Evolutionary conservation across 1,284 basidiomycete species (phyloP).

Genomic region (Grifola frondosa): DNA sequence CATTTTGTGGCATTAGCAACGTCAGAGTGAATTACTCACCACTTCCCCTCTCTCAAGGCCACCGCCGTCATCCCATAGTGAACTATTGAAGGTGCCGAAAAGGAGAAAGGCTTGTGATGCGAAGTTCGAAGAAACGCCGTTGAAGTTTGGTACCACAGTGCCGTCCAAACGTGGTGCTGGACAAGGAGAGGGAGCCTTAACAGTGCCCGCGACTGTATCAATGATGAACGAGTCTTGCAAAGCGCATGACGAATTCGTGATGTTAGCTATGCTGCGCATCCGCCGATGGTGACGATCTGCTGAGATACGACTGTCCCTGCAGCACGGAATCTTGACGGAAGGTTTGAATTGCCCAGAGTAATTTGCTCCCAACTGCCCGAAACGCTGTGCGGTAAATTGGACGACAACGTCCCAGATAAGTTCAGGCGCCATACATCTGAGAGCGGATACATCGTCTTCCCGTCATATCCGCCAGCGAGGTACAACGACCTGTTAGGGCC

Average conservation of each 20-base stretch:
- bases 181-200: constrained; percentile 48
- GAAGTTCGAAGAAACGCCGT: constrained; percentile 54
- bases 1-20: background rate
- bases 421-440: constrained; percentile 69
- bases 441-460: constrained; percentile 42
- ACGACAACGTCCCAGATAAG: constrained; percentile 66
- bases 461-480: constrained; percentile 65
- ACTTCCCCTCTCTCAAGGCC: constrained; percentile 67
- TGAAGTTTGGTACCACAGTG: constrained; percentile 60
- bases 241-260: constrained; percentile 50
- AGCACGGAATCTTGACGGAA: constrained; percentile 53
- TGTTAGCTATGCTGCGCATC: constrained; percentile 45
- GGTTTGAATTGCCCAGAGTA: constrained; percentile 30
- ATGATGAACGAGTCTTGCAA: constrained; percentile 56
- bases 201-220: constrained; percentile 38
- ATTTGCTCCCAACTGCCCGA: constrained; percentile 60
- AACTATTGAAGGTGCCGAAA: constrained; percentile 61
- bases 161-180: constrained; percentile 69
- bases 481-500: constrained; percentile 67
- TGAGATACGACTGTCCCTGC: constrained; percentile 40
- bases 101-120: constrained; percentile 64
- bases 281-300: constrained; percentile 54
- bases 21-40: constrained; percentile 39
- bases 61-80: constrained; percentile 64
- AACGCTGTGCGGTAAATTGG: constrained; percentile 54